A percentile compares a stretch with the other conserved stretches of the same genome.
phyloP scores from a whole-genome alignment of 225 moss, liverwort and hornwort genomes.

The Bryum argenteum region DNA sequence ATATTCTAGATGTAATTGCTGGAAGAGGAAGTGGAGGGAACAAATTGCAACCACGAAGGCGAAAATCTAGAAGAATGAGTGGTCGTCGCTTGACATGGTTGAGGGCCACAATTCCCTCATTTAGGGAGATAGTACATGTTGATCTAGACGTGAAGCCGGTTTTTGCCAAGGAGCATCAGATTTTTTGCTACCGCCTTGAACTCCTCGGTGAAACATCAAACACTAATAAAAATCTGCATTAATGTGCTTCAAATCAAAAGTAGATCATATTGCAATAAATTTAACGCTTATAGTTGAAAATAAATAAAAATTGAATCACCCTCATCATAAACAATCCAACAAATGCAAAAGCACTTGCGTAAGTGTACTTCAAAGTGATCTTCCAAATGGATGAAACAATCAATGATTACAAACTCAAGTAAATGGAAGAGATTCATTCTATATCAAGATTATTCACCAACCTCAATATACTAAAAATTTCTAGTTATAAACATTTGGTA shows the following conservation, averaged over 20 bases:
- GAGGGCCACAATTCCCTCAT: slow-evolving; percentile 22
- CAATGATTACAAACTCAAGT: no score
- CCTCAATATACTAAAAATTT: no score
- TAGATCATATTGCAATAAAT: background rate
- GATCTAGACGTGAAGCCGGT: slow-evolving; percentile 51
- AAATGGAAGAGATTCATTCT: no score
- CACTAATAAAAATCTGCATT: background rate
- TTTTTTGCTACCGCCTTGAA: slow-evolving; percentile 70
- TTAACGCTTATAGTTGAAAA: background rate
- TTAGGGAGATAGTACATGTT: slow-evolving; percentile 35
- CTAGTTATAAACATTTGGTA: no score
- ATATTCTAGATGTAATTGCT: slow-evolving; percentile 54
- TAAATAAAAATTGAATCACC: fast-evolving
- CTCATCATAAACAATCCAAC: fast-evolving
- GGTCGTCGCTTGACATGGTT: slow-evolving; percentile 33
- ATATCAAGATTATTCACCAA: no score
- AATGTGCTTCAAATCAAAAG: no score
- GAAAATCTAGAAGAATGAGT: slow-evolving; percentile 33
- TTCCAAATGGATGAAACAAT: no score
- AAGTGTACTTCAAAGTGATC: no score
- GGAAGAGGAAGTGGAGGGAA: slow-evolving; percentile 24
- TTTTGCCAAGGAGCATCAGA: slow-evolving; percentile 73
- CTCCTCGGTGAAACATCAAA: slow-evolving; percentile 31
- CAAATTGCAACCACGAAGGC: slow-evolving; percentile 21
- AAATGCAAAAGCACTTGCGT: background rate